These are phyloP conservation scores for Trichoderma breve DNA, from an alignment of 2,329 filamentous ascomycete species.

Conservation along the genomic window DNA sequence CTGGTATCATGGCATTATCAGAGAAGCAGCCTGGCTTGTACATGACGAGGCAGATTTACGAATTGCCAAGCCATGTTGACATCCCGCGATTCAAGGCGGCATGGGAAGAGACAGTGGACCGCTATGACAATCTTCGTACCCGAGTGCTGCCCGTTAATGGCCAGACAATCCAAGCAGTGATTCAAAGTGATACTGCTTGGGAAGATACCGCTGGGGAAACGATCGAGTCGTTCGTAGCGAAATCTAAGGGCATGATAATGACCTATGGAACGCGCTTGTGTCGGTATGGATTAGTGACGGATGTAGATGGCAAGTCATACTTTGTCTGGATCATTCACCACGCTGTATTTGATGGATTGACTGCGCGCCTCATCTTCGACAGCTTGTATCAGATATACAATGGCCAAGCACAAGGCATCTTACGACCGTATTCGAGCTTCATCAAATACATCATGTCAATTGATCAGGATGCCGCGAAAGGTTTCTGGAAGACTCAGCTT, in stretches of 20 bases:
- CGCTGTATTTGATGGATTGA: constrained; percentile 12
- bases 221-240: neutral
- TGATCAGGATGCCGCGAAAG: constrained; percentile 1
- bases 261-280: neutral
- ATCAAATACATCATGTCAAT: constrained; percentile 1
- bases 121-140: constrained; percentile 14
- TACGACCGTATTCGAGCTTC: neutral
- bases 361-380: neutral
- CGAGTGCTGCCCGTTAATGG: constrained; percentile 7
- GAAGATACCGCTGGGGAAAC: neutral
- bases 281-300: constrained; percentile 3
- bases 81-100: constrained; percentile 20
- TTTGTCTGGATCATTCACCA: constrained; percentile 14
- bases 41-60: neutral
- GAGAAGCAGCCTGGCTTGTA: constrained; percentile 14
- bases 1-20: constrained; percentile 6
- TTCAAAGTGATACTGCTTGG: neutral
- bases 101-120: constrained; percentile 25
- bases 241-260: neutral
- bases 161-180: neutral
- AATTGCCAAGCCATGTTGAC: constrained; percentile 16
- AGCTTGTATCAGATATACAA: neutral
- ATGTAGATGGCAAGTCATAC: neutral
- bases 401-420: neutral
- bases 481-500: constrained; percentile 23